Conservation (phyloP, 1,284 basidiomycete species). For the Gymnopus androsaceus region DNA sequence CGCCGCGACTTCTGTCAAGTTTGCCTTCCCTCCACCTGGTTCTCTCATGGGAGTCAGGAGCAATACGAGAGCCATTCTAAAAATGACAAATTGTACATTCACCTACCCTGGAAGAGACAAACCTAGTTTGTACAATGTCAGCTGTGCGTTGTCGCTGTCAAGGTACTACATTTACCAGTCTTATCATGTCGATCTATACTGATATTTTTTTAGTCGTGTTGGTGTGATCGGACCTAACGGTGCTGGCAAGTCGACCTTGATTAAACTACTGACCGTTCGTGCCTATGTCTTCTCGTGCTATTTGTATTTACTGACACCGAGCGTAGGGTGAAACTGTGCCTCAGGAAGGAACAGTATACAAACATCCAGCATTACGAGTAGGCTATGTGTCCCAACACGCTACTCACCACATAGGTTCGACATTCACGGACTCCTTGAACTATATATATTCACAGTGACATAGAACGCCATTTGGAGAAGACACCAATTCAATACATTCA, state of each 20-base stretch:
- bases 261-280: conserved; percentile 89
- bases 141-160: conserved; percentile 90
- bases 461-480: conserved; percentile 92
- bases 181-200: conserved; percentile 14
- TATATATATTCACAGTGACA: conserved; percentile 17
- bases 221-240: conserved; percentile 92
- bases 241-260: conserved; percentile 94
- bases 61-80: conserved; percentile 95
- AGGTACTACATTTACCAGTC: conserved; percentile 49
- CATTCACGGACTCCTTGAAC: conserved; percentile 5
- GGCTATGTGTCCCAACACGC: conserved; percentile 99
- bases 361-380: conserved; percentile 93
- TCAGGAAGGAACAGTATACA: conserved; percentile 92
- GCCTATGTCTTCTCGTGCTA: conserved; percentile 13
- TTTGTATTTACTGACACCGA: conserved; percentile 18
- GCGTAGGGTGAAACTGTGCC: conserved; percentile 88
- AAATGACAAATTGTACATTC: conserved; percentile 90
- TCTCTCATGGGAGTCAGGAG: conserved; percentile 97
- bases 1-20: conserved; percentile 93
- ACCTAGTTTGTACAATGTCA: conserved; percentile 88
- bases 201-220: conserved; percentile 62
- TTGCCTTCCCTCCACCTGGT: conserved; percentile 95
- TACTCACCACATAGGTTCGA: conserved; percentile 86
- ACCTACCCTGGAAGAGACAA: conserved; percentile 88
- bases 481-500: conserved; percentile 96